Base-by-base conservation (phyloP, 177 flowering plant genomes). In the Telopea speciosissima region DNA sequence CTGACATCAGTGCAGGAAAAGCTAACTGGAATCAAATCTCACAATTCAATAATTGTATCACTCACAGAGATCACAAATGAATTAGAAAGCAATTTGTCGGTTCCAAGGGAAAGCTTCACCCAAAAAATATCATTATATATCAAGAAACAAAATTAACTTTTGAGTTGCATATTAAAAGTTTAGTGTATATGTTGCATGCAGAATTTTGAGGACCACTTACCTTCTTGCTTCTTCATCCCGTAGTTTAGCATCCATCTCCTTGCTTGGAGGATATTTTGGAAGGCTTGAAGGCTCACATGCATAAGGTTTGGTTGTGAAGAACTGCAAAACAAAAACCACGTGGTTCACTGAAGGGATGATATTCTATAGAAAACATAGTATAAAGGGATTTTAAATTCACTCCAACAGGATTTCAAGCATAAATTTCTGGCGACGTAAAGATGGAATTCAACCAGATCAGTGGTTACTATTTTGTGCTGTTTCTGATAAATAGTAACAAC, bases 251-350 rank as follows among this genome's bases (percentile, higher is more conserved):
- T 90, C 97, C 79, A 90, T 89, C 76, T 90, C 97, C 77, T 89
- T 90, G 76, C 84, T 90, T n/a, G 97, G 97, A 59, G 97, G 93
- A 79, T 88, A 90, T 69, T 90, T 76, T 13, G 97, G 97, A 31
- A 90, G 83, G 71, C 85, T 84, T 66, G 93, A 89, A 67, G 97
- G 93, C 64, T 88, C 90, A 78, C 97, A 91, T 16, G 97, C 92
- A 79, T 76, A 83, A 22, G 97, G 97, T 68, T 86, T 77, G 11
- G 91, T 88, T 22, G 77, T 79, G 77, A 91, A 89, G 78, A 91
- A 91, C 97, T 91, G 85, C 74, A 80, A 69, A 44, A 64, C 12
- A 63, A 74, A 63, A 36, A 59, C 21, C 63, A 52, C 66, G 54
- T 49, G 54, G 56, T n/a, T 49, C 24, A 52, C 16, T 17, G 23